These are phyloP conservation scores for Leccinum arenicola DNA, from an alignment of 768 basidiomycete genomes.

Conservation along the genomic window DNA sequence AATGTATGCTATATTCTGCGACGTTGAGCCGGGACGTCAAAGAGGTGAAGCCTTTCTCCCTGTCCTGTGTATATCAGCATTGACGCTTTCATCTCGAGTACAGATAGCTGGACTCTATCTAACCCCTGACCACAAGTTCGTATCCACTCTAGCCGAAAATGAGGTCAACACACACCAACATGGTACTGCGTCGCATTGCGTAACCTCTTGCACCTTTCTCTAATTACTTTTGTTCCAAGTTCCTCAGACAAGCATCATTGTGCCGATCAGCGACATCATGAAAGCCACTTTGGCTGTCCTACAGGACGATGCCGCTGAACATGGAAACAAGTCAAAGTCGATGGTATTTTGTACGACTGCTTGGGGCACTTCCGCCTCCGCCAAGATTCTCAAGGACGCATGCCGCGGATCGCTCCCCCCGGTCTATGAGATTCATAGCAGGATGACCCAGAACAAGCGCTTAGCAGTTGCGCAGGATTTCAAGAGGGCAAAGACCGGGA, in stretches of 20 bases:
- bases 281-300: constrained; percentile 41
- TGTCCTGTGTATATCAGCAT: background rate
- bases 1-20: constrained; percentile 69
- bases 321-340: constrained; percentile 35
- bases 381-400: constrained; percentile 34
- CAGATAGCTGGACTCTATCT: constrained; percentile 31
- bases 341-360: constrained; percentile 73
- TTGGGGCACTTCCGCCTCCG: constrained; percentile 46
- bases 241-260: constrained; percentile 44
- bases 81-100: background rate
- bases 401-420: constrained; percentile 31
- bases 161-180: constrained; percentile 63
- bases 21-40: constrained; percentile 72
- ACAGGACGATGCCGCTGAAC: constrained; percentile 31
- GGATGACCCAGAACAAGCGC: constrained; percentile 49
- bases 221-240: constrained; percentile 30
- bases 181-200: constrained; percentile 32
- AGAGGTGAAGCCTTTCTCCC: constrained; percentile 33
- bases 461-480: constrained; percentile 50
- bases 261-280: constrained; percentile 40
- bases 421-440: constrained; percentile 55
- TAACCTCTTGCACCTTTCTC: background rate
- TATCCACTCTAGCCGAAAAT: constrained; percentile 56
- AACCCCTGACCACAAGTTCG: constrained; percentile 37
- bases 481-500: constrained; percentile 39